Evolutionary conservation across 495 filamentous ascomycete genomes (phyloP).

Genomic region (Neurospora africana): DNA sequence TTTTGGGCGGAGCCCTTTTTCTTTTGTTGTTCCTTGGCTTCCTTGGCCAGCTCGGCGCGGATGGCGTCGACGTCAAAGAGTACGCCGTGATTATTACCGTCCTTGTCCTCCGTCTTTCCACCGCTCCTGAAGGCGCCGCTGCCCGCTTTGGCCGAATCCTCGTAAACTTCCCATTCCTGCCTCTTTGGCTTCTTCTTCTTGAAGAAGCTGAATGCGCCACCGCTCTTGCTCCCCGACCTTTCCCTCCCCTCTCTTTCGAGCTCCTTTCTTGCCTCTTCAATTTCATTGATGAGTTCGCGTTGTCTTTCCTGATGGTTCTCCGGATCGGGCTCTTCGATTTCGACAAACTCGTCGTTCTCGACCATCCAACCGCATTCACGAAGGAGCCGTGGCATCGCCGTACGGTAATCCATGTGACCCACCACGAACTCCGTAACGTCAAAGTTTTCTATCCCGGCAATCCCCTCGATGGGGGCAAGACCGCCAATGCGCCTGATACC

Average conservation of each 20-base stretch:
- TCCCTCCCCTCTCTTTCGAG: slow-evolving; percentile 52
- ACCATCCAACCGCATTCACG: slow-evolving; percentile 77
- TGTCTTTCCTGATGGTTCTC: slow-evolving; percentile 84
- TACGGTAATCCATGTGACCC: slow-evolving; percentile 94
- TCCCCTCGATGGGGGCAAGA: slow-evolving; percentile 65
- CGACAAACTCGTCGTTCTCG: slow-evolving; percentile 84
- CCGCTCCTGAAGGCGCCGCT: slow-evolving; percentile 11
- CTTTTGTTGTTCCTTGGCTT: slow-evolving; percentile 52
- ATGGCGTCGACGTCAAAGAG: slow-evolving; percentile 97
- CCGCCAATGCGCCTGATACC: slow-evolving; percentile 87
- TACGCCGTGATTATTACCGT: slow-evolving; percentile 46
- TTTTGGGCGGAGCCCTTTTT: neutral
- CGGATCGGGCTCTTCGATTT: slow-evolving; percentile 96
- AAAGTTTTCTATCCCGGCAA: slow-evolving; percentile 80
- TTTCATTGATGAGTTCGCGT: slow-evolving; percentile 87
- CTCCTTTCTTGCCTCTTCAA: slow-evolving; percentile 86
- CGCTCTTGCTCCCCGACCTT: slow-evolving; percentile 9
- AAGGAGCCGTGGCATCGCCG: slow-evolving; percentile 79
- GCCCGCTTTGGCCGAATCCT: slow-evolving; percentile 35
- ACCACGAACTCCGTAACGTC: slow-evolving; percentile 78
- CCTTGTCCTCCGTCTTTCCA: slow-evolving; percentile 30
- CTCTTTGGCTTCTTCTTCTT: slow-evolving; percentile 62
- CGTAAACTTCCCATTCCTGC: slow-evolving; percentile 94
- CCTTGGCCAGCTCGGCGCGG: slow-evolving; percentile 67
- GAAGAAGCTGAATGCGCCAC: slow-evolving; percentile 60